Evolutionary conservation across 805 yeast species (phyloP).

Genomic region (Clavispora carvajalis): DNA sequence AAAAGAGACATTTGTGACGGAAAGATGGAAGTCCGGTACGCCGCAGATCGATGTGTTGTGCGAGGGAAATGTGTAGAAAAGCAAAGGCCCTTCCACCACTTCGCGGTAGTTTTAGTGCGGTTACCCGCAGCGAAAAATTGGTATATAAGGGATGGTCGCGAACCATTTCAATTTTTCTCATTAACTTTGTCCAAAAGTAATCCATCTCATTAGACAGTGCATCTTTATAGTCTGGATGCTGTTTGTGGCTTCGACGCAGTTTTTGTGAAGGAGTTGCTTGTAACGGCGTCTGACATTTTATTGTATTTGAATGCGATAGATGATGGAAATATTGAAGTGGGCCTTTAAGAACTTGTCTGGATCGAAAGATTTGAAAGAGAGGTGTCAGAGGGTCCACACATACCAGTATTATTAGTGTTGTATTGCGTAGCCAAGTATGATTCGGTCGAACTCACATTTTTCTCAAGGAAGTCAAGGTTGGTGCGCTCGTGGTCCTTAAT

Average conservation of each 20-base stretch:
- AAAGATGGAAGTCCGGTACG: background rate
- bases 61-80: background rate
- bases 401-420: too few species aligned
- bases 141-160: slow-evolving; percentile 4
- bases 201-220: slow-evolving; percentile 72
- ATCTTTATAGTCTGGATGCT: slow-evolving; percentile 24
- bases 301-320: slow-evolving; percentile 36
- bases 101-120: background rate
- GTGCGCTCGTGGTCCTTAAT: too few species aligned
- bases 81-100: background rate
- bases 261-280: slow-evolving; percentile 20
- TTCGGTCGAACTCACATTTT: too few species aligned
- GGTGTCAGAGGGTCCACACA: slow-evolving; percentile 48
- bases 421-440: too few species aligned
- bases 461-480: too few species aligned
- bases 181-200: slow-evolving; percentile 63
- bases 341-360: slow-evolving; percentile 49
- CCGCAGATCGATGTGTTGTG: background rate
- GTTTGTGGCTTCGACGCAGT: slow-evolving; percentile 23
- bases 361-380: slow-evolving; percentile 39
- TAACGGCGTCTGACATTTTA: slow-evolving; percentile 17
- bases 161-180: slow-evolving; percentile 14
- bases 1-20: slow-evolving; percentile 9
- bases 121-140: slow-evolving; percentile 13
- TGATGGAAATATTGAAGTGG: slow-evolving; percentile 42